Evolutionary conservation across 228 moss, liverwort and hornwort genomes (phyloP).

Genomic region (Sphagnum magellanicum): DNA sequence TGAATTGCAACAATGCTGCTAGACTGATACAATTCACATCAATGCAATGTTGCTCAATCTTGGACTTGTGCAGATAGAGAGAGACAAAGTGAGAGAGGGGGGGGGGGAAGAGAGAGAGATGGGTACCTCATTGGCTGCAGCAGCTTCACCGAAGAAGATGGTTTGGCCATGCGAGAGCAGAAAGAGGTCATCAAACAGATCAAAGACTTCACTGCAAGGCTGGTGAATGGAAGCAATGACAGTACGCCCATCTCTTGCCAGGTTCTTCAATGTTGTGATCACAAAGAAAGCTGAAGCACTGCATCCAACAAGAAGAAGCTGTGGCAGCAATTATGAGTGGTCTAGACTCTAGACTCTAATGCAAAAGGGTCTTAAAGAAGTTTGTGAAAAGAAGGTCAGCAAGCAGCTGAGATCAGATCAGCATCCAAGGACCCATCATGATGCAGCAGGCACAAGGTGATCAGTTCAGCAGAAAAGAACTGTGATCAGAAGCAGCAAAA

Average conservation of each 20-base stretch:
- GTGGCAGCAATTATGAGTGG: no score
- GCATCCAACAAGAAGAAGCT: not conserved
- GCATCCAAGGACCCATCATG: no score
- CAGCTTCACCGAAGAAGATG: conserved; percentile 47
- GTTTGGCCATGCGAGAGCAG: conserved; percentile 46
- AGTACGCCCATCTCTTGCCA: conserved; percentile 50
- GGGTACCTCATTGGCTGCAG: conserved; percentile 37
- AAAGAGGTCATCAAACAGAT: conserved; percentile 46
- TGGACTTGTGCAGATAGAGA: no score
- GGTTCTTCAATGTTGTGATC: conserved; percentile 46
- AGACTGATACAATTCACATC: not conserved
- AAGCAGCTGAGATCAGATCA: no score
- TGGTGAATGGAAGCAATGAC: conserved; percentile 62
- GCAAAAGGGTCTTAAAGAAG: no score
- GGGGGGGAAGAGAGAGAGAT: not conserved
- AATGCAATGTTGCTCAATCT: no score
- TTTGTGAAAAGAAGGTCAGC: no score
- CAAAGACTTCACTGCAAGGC: conserved; percentile 63
- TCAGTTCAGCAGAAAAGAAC: no score
- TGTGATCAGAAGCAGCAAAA: no score
- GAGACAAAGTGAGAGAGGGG: no score
- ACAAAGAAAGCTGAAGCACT: conserved; percentile 63
- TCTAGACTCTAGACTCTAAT: no score
- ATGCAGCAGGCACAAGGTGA: no score
- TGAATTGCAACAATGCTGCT: not conserved